A percentile compares a stretch with the other conserved stretches of the same genome.
Conservation (phyloP, 1,284 basidiomycete species). For the Mycena citricolor region DNA sequence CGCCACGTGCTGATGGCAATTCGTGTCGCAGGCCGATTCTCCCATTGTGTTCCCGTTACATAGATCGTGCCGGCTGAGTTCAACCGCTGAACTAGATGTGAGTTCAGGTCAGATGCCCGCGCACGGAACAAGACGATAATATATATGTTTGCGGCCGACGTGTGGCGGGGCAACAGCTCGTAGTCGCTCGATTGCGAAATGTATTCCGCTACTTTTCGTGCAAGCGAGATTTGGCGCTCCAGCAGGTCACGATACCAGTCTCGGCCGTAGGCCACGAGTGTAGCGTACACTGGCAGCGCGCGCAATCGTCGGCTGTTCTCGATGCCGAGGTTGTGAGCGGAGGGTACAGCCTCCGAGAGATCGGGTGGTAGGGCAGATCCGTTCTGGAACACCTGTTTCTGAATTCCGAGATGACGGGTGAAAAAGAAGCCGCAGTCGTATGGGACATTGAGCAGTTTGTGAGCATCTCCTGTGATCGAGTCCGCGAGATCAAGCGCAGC, state of each 20-base stretch:
- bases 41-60: slow-evolving; percentile 19
- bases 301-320: slow-evolving; percentile 21
- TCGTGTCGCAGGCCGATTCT: slow-evolving; percentile 10
- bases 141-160: slow-evolving; percentile 6
- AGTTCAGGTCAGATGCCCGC: slow-evolving; percentile 10
- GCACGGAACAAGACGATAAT: slow-evolving; percentile 21
- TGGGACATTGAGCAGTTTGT: slow-evolving; percentile 7
- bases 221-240: slow-evolving; percentile 17
- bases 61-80: slow-evolving; percentile 17
- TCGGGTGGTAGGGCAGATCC: slow-evolving; percentile 3
- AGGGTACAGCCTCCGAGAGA: slow-evolving; percentile 8
- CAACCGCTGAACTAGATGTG: slow-evolving; percentile 4
- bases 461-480: slow-evolving; percentile 4
- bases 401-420: slow-evolving; percentile 4
- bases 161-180: slow-evolving; percentile 17
- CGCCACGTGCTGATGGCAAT: slow-evolving; percentile 21
- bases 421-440: slow-evolving; percentile 11
- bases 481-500: slow-evolving; percentile 3
- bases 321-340: slow-evolving; percentile 21
- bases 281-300: slow-evolving; percentile 19
- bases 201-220: slow-evolving; percentile 14
- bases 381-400: slow-evolving; percentile 18
- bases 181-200: slow-evolving; percentile 10
- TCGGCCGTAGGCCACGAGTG: slow-evolving; percentile 19
- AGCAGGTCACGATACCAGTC: slow-evolving; percentile 13